Evolutionary conservation across 139 green algal species (phyloP).

Genomic region (Chlorokybus atmophyticus): DNA sequence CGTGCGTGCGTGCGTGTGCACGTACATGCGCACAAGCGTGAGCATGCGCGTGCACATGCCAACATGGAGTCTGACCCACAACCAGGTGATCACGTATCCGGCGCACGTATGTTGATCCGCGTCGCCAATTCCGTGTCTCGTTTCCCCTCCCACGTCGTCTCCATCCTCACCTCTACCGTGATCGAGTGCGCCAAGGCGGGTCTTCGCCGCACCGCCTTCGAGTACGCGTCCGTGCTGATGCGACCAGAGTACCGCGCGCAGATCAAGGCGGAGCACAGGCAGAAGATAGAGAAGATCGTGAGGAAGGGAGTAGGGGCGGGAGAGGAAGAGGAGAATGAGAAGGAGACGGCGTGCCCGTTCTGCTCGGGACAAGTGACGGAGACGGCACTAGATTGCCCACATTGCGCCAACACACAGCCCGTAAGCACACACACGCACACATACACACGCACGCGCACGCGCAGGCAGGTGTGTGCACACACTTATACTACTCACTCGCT

Average conservation of each 20-base stretch:
- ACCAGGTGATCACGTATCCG: too few relatives aligned
- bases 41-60: too few relatives aligned
- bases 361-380: conserved; percentile 48
- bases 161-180: conserved; percentile 72
- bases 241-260: conserved; percentile 44
- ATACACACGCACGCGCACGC: too few relatives aligned
- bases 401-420: conserved; percentile 6
- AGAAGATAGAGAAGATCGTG: conserved; percentile 71
- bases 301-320: conserved; percentile 50
- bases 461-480: not conserved
- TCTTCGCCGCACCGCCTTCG: conserved; percentile 54
- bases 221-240: conserved; percentile 64
- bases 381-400: conserved; percentile 3
- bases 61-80: too few relatives aligned
- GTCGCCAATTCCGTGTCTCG: conserved; percentile 44
- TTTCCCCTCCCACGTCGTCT: conserved; percentile 62
- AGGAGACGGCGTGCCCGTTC: conserved; percentile 40
- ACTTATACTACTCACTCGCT: not conserved
- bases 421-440: not conserved
- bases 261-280: conserved; percentile 52
- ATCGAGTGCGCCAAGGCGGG: conserved; percentile 67
- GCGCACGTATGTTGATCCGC: conserved; percentile 59
- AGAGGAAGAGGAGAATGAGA: conserved; percentile 47
- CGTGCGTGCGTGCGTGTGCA: too few relatives aligned
- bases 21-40: too few relatives aligned